Percentiles rank a stretch among this genome's conserved stretches.
Evolutionary conservation across 106 monocot genomes (phyloP).

Genomic region (Phalaenopsis equestris): DNA sequence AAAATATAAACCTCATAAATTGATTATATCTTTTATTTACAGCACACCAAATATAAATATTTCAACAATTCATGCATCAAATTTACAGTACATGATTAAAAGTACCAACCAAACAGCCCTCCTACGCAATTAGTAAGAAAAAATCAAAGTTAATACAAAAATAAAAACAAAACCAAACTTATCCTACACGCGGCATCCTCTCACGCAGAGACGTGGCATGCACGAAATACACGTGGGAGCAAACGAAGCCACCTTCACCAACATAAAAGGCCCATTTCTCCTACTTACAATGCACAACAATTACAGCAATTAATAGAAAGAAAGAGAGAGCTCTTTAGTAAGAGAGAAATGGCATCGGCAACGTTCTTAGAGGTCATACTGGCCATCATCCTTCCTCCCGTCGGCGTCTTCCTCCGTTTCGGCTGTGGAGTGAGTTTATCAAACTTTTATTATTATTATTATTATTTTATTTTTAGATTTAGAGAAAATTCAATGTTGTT

Average conservation of each 20-base stretch:
- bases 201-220: neutral
- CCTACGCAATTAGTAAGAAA: no score
- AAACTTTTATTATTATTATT: neutral
- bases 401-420: slow-evolving; percentile 48
- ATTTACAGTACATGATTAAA: no score
- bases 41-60: no score
- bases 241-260: neutral
- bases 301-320: neutral
- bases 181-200: no score
- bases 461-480: neutral
- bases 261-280: neutral
- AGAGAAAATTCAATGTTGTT: no score
- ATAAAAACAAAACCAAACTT: no score
- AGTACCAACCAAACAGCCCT: no score
- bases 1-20: no score
- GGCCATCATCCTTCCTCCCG: slow-evolving; percentile 38
- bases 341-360: slow-evolving; percentile 29
- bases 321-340: neutral
- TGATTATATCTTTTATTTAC: no score
- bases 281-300: neutral
- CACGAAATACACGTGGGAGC: neutral
- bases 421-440: slow-evolving; percentile 32
- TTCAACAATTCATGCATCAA: no score
- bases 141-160: no score
- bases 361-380: slow-evolving; percentile 36